These are phyloP conservation scores for Leccinum pellstonianum DNA, from an alignment of 768 basidiomycete species.

Conservation along the genomic window DNA sequence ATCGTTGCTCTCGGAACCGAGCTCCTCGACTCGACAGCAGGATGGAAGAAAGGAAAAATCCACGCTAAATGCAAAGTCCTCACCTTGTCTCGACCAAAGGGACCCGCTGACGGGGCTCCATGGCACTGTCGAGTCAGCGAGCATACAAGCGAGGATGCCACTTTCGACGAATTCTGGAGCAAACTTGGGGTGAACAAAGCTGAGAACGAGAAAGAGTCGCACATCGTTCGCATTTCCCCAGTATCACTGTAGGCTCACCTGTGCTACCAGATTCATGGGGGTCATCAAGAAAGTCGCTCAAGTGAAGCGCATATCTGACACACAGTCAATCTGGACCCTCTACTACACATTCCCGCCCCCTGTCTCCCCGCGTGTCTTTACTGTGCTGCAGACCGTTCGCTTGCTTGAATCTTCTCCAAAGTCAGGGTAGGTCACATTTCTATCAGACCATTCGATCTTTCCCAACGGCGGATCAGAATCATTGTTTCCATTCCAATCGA, in stretches of 20 bases:
- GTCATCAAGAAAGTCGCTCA: constrained; percentile 61
- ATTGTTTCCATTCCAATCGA: constrained; percentile 69
- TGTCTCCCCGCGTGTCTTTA: constrained; percentile 73
- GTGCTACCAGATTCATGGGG: constrained; percentile 54
- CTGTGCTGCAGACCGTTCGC: constrained; percentile 64
- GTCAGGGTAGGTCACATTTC: constrained; percentile 49
- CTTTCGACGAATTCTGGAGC: constrained; percentile 73
- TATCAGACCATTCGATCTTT: not conserved
- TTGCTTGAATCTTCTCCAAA: constrained; percentile 49
- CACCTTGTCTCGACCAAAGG: constrained; percentile 53
- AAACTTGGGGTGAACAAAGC: constrained; percentile 66
- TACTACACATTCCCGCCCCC: constrained; percentile 73
- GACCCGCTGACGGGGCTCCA: constrained; percentile 50
- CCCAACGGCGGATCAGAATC: constrained; percentile 18
- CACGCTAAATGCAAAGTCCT: constrained; percentile 54
- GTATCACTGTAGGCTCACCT: not conserved
- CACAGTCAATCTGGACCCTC: constrained; percentile 65
- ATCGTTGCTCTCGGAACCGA: constrained; percentile 52
- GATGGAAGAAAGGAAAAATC: constrained; percentile 71
- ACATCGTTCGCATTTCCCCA: not conserved
- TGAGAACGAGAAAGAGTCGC: constrained; percentile 66
- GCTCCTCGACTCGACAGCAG: constrained; percentile 53
- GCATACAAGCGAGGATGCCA: constrained; percentile 62
- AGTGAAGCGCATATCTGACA: constrained; percentile 62
- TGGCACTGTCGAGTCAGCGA: constrained; percentile 73